Percentiles rank a stretch among this genome's conserved stretches.
phyloP scores from a whole-genome alignment of 345 rosid genomes.

The Aegle marmelos region DNA sequence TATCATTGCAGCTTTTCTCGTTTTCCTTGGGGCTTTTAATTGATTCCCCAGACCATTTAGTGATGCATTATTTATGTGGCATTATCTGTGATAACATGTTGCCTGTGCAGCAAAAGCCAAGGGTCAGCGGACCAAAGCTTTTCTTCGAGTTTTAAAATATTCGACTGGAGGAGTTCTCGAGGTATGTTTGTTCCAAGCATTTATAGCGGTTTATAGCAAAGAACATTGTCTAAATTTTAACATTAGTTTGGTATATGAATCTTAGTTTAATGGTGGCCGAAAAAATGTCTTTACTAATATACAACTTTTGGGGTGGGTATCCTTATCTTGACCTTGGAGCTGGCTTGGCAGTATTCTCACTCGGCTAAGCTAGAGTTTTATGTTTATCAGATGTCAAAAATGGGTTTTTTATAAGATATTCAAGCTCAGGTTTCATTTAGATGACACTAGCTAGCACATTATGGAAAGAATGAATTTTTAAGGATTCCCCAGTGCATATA shows the following conservation, averaged over 20 bases:
- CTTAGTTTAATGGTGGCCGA: background rate
- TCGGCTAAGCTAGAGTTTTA: background rate
- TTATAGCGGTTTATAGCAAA: background rate
- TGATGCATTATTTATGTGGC: background rate
- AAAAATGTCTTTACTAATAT: background rate
- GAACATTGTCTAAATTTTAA: background rate
- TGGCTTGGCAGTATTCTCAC: background rate
- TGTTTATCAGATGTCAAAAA: background rate
- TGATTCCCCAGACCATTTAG: constrained; percentile 1
- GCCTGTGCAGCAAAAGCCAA: constrained; percentile 64
- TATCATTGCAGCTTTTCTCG: background rate
- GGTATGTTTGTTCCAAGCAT: constrained; percentile 44
- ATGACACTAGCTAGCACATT: background rate
- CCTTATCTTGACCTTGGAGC: background rate
- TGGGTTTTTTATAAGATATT: background rate
- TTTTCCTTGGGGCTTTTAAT: background rate
- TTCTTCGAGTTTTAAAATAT: constrained; percentile 90
- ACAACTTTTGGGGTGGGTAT: background rate
- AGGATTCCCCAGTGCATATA: background rate
- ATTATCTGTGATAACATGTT: constrained; percentile 7
- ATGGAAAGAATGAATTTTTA: background rate
- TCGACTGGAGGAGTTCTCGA: constrained; percentile 96
- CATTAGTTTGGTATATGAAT: background rate
- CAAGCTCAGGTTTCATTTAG: background rate
- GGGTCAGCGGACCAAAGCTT: constrained; percentile 71